These are phyloP conservation scores for Kodamaea hsintzibuensis DNA, from an alignment of 805 yeast species.

Conservation along the genomic window DNA sequence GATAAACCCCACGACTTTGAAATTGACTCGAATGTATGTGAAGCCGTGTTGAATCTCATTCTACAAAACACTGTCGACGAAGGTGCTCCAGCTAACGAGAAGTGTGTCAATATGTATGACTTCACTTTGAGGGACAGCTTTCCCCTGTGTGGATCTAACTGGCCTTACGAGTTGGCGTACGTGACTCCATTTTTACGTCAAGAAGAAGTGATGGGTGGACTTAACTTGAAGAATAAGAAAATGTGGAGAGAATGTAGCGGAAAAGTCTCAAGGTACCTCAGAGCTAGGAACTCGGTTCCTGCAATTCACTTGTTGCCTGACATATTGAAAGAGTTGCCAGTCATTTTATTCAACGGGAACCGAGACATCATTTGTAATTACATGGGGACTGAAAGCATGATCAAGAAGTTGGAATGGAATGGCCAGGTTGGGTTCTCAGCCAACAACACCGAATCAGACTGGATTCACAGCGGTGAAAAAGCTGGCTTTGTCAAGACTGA, in stretches of 20 bases:
- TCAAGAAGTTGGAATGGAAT: constrained; percentile 67
- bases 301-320: constrained; percentile 67
- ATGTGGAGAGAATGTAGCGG: constrained; percentile 80
- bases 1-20: constrained; percentile 21
- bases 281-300: constrained; percentile 55
- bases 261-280: constrained; percentile 53
- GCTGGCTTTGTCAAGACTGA: constrained; percentile 49
- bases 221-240: constrained; percentile 48
- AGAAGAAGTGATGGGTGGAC: constrained; percentile 46
- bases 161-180: constrained; percentile 70
- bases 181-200: constrained; percentile 53
- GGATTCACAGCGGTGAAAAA: constrained; percentile 44
- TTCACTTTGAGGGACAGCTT: constrained; percentile 65
- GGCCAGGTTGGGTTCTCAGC: constrained; percentile 49
- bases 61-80: constrained; percentile 27
- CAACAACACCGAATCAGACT: constrained; percentile 28
- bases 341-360: constrained; percentile 83
- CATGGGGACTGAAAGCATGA: constrained; percentile 68
- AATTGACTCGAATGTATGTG: constrained; percentile 43
- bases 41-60: constrained; percentile 40
- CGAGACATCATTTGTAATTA: constrained; percentile 87
- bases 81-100: constrained; percentile 35
- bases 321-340: constrained; percentile 56
- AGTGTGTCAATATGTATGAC: constrained; percentile 85
- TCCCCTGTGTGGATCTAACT: constrained; percentile 88